Base-by-base conservation (phyloP, 805 yeast genomes). In the Candida parachauliodes region DNA sequence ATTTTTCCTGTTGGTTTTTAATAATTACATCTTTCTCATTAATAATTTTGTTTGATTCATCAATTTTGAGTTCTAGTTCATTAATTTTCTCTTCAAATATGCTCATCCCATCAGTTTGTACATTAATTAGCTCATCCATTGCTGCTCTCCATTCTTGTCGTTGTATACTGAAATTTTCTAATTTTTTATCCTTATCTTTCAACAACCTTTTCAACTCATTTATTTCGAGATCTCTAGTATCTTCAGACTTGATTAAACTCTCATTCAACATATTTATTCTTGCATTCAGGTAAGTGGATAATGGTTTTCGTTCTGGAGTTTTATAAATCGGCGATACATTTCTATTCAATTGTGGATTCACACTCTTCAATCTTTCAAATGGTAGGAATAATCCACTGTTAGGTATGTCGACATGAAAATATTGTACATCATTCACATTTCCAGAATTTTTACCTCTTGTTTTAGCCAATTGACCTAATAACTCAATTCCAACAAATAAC, bases 401-500 rank as follows among this genome's bases (percentile, higher is more conserved):
- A 0, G 88, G 83, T 24, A 53, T 60, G 5, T 66, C 60, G 0
- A 89, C 86, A 4, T 67, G 65, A 53, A 89, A 89, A 55, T 88
- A 88, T 37, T 66, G 66, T 6, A 65, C 54, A 0, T 95, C 95
- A 40, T 81, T 75, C 31, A 80, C 88, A 28, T 76, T 73, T n/a
- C 98, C 98, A 38, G 78, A 75, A 53, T 91, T 93, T 57, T 87
- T 85, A 16, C 98, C 98, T 38, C 76, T 67, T 4, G 65, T 54
- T 0, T 74, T 62, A 28, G 76, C 72, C 14, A 56, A 50, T 1
- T 79, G 80, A 1, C 85, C 89, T n/a, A 79, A 51, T 29, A 91
- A 64, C 55, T 91, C 97, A 5, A 91, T 72, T 2, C 98, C 98
- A 4, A 89, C 96, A 65, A 81, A 91, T 8, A 70, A 67, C 0